Evolutionary conservation across 1,284 basidiomycete species (phyloP).

Genomic region (Xanthoconium separans): DNA sequence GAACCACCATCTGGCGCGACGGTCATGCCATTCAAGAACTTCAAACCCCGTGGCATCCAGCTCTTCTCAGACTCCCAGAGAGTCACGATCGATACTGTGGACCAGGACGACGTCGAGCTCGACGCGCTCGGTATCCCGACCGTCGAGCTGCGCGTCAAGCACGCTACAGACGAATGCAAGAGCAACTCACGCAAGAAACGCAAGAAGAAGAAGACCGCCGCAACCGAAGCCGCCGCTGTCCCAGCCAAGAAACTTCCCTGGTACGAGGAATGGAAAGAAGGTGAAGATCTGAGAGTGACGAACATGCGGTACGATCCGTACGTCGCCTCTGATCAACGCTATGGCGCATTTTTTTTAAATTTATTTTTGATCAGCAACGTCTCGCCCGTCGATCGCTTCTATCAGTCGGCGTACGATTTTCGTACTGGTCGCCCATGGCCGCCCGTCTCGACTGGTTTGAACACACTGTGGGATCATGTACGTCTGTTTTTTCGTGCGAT

Average conservation of each 20-base stretch:
- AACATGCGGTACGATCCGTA: slow-evolving; percentile 44
- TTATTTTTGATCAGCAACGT: slow-evolving; percentile 34
- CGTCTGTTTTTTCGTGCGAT: background rate
- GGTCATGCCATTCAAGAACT: slow-evolving; percentile 58
- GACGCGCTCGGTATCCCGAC: slow-evolving; percentile 70
- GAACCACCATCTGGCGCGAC: slow-evolving; percentile 46
- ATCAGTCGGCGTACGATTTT: slow-evolving; percentile 57
- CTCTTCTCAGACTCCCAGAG: slow-evolving; percentile 32
- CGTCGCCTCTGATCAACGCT: slow-evolving; percentile 18
- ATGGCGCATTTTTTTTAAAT: background rate
- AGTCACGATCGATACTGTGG: slow-evolving; percentile 32
- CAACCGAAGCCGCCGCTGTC: slow-evolving; percentile 19
- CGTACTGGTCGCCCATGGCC: slow-evolving; percentile 54
- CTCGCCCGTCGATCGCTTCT: slow-evolving; percentile 51
- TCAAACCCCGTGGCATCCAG: slow-evolving; percentile 60
- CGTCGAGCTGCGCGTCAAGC: slow-evolving; percentile 50
- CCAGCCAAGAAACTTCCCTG: slow-evolving; percentile 41
- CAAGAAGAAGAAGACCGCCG: slow-evolving; percentile 41
- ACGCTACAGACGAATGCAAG: slow-evolving; percentile 51
- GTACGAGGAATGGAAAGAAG: slow-evolving; percentile 67
- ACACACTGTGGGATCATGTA: slow-evolving; percentile 63
- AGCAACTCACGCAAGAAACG: slow-evolving; percentile 37
- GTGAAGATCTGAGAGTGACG: slow-evolving; percentile 42
- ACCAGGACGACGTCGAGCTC: slow-evolving; percentile 46
- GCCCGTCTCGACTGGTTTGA: slow-evolving; percentile 38